Conservation (phyloP, 148 eudicot genomes). For the Persicaria tinctoria region DNA sequence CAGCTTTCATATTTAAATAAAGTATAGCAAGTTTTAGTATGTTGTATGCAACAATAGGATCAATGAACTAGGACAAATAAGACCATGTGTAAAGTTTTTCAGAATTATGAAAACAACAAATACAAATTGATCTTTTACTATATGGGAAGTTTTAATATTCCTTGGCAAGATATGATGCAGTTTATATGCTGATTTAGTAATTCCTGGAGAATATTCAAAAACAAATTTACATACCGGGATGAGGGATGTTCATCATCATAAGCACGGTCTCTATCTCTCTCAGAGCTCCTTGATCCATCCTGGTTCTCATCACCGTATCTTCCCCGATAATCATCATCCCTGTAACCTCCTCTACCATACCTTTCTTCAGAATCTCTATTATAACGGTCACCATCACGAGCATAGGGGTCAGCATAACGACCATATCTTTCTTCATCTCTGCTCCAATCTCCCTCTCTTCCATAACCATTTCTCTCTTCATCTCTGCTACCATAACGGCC, state of each 20-base stretch:
- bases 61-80: neutral
- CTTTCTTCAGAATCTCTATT: conserved; percentile 59
- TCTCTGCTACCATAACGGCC: conserved; percentile 44
- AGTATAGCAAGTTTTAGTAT: neutral
- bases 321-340: conserved; percentile 73
- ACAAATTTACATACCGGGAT: conserved; percentile 46
- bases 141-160: neutral
- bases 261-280: conserved; percentile 54
- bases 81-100: neutral
- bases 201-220: neutral
- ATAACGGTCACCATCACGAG: conserved; percentile 57
- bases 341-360: conserved; percentile 49
- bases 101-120: too few relatives aligned
- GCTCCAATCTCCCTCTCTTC: conserved; percentile 72
- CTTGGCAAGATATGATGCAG: neutral
- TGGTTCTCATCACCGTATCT: conserved; percentile 47
- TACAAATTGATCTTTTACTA: neutral
- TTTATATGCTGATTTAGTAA: neutral
- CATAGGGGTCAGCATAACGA: conserved; percentile 43
- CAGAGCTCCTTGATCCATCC: conserved; percentile 65
- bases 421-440: conserved; percentile 25
- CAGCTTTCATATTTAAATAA: neutral
- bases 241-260: conserved; percentile 64
- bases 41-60: neutral
- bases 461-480: conserved; percentile 74